Percentiles rank a stretch among this genome's conserved stretches.
Conservation (phyloP, 345 rosid species). For the Dipteronia sinensis region DNA sequence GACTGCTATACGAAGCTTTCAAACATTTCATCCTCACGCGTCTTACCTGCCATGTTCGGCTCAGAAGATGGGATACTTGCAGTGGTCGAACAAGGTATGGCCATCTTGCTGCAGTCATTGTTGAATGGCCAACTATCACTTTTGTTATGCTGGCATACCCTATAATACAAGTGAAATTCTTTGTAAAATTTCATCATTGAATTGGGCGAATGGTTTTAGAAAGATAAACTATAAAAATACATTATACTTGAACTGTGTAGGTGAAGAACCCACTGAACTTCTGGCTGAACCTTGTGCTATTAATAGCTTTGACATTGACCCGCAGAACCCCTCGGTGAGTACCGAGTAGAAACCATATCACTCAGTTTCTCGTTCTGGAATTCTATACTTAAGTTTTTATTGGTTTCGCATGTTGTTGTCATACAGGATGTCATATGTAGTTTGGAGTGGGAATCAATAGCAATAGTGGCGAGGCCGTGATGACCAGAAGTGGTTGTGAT, state of each 20-base stretch:
- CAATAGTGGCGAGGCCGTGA: slow-evolving; percentile 62
- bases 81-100: slow-evolving; percentile 69
- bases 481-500: not conserved
- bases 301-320: slow-evolving; percentile 88
- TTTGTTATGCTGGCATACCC: not conserved
- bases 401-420: slow-evolving; percentile 1
- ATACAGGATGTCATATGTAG: slow-evolving; percentile 84
- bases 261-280: slow-evolving; percentile 73
- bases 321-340: slow-evolving; percentile 69
- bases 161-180: not conserved
- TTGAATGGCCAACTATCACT: not conserved
- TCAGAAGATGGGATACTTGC: slow-evolving; percentile 96
- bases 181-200: not conserved
- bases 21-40: slow-evolving; percentile 55
- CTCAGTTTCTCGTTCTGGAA: not conserved
- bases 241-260: slow-evolving; percentile 31
- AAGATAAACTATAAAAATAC: not conserved
- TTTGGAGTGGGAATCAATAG: slow-evolving; percentile 91
- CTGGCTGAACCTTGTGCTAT: slow-evolving; percentile 90
- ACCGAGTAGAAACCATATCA: slow-evolving; percentile 28
- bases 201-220: not conserved
- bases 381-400: slow-evolving; percentile 14
- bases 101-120: slow-evolving; percentile 10
- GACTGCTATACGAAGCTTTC: slow-evolving; percentile 62
- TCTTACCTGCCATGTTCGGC: slow-evolving; percentile 84